A percentile compares a stretch with the other conserved stretches of the same genome.
These are phyloP conservation scores for Paecilomyces sp. DNA, from an alignment of 2,329 filamentous ascomycete species.

Conservation along the genomic window DNA sequence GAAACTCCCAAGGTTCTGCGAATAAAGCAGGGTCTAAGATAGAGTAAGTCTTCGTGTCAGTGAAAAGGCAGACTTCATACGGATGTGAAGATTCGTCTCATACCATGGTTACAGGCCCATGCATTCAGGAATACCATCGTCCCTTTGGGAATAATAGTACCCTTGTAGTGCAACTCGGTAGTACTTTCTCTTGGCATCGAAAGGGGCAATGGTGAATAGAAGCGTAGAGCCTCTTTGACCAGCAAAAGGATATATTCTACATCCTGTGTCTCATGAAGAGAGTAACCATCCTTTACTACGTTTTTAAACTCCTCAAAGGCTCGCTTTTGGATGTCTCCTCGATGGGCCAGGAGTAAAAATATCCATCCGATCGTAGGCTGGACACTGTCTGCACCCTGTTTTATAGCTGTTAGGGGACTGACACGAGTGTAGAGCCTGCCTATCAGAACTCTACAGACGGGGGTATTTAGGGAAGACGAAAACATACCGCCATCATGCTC, in stretches of 20 bases:
- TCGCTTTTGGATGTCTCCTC: slow-evolving; percentile 6
- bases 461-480: background rate
- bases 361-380: slow-evolving; percentile 4
- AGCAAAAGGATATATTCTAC: too few relatives aligned
- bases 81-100: too few relatives aligned
- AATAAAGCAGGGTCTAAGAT: background rate
- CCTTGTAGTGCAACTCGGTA: slow-evolving; percentile 4
- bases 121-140: slow-evolving; percentile 10
- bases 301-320: slow-evolving; percentile 2
- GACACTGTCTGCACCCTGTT: slow-evolving; percentile 6
- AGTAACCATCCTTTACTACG: too few relatives aligned
- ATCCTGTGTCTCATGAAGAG: too few relatives aligned
- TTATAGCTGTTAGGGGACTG: too few relatives aligned
- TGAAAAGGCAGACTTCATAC: too few relatives aligned
- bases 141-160: slow-evolving; percentile 5
- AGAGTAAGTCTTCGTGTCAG: too few relatives aligned
- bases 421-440: too few relatives aligned
- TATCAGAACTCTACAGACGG: background rate
- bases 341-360: slow-evolving; percentile 5
- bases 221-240: background rate
- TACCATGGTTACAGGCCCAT: slow-evolving; percentile 11
- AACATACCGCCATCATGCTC: slow-evolving; percentile 7
- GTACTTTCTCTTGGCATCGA: slow-evolving; percentile 5
- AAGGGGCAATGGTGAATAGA: slow-evolving; percentile 7
- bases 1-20: slow-evolving; percentile 1